These are phyloP conservation scores for Ceratocystis albifundus DNA, from an alignment of 2,329 filamentous ascomycete genomes.

Conservation along the genomic window DNA sequence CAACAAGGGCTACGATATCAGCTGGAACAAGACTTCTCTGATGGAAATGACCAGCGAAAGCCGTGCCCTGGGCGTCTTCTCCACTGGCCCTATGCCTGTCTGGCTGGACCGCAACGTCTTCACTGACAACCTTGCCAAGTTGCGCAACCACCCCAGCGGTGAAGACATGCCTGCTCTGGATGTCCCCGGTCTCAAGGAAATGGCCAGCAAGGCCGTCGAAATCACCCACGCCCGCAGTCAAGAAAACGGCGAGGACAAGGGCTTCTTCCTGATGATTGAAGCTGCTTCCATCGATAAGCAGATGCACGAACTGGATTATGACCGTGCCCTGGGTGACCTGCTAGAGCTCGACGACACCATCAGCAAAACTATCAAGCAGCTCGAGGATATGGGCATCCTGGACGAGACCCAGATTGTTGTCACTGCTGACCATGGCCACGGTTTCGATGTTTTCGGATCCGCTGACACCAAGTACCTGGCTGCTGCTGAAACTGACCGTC, in stretches of 20 bases:
- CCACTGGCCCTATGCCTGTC: slow-evolving; percentile 60
- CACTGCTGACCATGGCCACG: slow-evolving; percentile 80
- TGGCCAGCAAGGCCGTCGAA: slow-evolving; percentile 79
- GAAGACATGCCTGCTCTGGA: slow-evolving; percentile 53
- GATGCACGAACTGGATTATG: slow-evolving; percentile 78
- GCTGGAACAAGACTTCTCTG: slow-evolving; percentile 63
- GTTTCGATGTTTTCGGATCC: slow-evolving; percentile 74
- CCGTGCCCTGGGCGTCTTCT: slow-evolving; percentile 67
- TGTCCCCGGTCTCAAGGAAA: slow-evolving; percentile 74
- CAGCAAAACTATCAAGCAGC: slow-evolving; percentile 59
- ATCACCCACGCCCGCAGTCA: slow-evolving; percentile 54
- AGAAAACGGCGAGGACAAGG: slow-evolving; percentile 42
- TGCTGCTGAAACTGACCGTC: slow-evolving; percentile 51
- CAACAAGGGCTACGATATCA: slow-evolving; percentile 59
- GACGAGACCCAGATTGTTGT: slow-evolving; percentile 70
- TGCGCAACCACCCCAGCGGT: slow-evolving; percentile 59
- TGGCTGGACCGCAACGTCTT: slow-evolving; percentile 83
- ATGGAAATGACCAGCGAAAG: slow-evolving; percentile 44
- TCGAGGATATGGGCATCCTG: slow-evolving; percentile 52
- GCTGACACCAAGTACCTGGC: slow-evolving; percentile 70
- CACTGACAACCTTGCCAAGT: slow-evolving; percentile 52
- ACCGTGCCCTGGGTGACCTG: slow-evolving; percentile 72
- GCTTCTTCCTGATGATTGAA: slow-evolving; percentile 82
- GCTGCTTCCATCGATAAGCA: slow-evolving; percentile 80
- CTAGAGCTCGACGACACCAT: slow-evolving; percentile 78